Evolutionary conservation across 257 asterid species (phyloP), one percentile per base, ranked within the genome.

Genomic region (Penstemon newberryi): DNA sequence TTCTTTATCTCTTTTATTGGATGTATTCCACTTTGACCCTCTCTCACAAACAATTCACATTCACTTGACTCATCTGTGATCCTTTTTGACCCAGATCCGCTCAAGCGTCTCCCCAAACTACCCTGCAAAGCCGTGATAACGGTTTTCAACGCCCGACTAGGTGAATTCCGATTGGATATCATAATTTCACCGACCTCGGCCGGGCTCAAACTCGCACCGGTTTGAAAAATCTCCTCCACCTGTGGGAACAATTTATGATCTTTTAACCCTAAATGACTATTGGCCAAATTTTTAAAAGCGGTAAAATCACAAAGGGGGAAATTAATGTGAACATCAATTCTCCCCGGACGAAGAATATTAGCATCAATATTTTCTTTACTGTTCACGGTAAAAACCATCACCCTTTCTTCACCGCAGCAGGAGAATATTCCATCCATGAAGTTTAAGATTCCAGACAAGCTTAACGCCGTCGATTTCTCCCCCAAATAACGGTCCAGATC

Each of bases 391-490:
- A 84, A 89, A 0, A 89, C 85, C 96, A 92, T 89, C 38, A 89
- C 82, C 0, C 96, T 72, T 65, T 89, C 98, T 18, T 89, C 96
- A 0, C 95, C 96, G 81, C 96, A 87, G 81, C 89, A 77, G 63
- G 98, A 92, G 72, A 85, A 75, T 56, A 92, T 65, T 43, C 98
- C 98, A 75, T 92, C 98, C 98, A 92, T 89, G 80, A 92, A 92
- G 54, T 89, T 88, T 2, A 86, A 82, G 12, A 92, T 79, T 9
- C 96, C 98, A 5, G 96, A 75, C 4, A 73, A 4, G 77, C 92
- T 87, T 72, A 80, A 79, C 38, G 79, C 78, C 67, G 91, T 73
- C 65, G 87, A 67, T 68, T 86, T 87, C 54, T 77, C 81, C 3
- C 55, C 73, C 11, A 92, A 13, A 50, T 78, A 81, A 12, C 95